These are phyloP conservation scores for Cymbopogon citratus DNA, from an alignment of 176 grass and related monocot species.

Conservation along the genomic window DNA sequence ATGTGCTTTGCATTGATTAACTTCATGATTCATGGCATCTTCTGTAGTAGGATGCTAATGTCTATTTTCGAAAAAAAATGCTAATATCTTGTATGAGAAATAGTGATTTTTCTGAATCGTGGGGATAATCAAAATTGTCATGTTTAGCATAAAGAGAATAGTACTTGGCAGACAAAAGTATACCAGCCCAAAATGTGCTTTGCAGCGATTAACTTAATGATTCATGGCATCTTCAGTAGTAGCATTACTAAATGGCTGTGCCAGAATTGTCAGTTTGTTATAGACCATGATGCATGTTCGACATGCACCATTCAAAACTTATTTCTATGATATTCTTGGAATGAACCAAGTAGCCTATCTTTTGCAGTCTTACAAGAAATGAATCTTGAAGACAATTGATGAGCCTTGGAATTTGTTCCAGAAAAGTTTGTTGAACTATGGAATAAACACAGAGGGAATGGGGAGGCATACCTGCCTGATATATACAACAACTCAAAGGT, in stretches of 20 bases:
- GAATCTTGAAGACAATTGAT: constrained; percentile 69
- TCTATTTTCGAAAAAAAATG: too few relatives aligned
- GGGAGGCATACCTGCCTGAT: constrained; percentile 60
- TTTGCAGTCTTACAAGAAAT: constrained; percentile 63
- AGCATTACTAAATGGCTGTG: neutral
- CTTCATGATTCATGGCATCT: neutral
- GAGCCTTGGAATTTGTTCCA: constrained; percentile 67
- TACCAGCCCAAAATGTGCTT: neutral
- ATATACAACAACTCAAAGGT: constrained; percentile 76
- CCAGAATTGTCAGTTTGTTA: neutral
- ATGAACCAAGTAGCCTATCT: neutral
- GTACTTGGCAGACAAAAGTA: neutral
- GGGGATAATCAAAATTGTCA: neutral
- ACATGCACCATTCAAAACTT: neutral
- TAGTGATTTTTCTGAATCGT: neutral
- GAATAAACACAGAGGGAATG: constrained; percentile 76
- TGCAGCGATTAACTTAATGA: neutral
- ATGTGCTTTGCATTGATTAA: neutral
- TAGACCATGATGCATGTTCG: neutral
- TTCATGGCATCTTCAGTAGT: constrained; percentile 8
- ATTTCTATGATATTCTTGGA: neutral
- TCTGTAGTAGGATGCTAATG: neutral
- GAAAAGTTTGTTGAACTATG: constrained; percentile 75
- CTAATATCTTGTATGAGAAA: neutral
- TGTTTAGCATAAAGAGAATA: neutral